These are phyloP conservation scores for Metarhizium anisopliae DNA, from an alignment of 2,329 filamentous ascomycete species.

Conservation along the genomic window DNA sequence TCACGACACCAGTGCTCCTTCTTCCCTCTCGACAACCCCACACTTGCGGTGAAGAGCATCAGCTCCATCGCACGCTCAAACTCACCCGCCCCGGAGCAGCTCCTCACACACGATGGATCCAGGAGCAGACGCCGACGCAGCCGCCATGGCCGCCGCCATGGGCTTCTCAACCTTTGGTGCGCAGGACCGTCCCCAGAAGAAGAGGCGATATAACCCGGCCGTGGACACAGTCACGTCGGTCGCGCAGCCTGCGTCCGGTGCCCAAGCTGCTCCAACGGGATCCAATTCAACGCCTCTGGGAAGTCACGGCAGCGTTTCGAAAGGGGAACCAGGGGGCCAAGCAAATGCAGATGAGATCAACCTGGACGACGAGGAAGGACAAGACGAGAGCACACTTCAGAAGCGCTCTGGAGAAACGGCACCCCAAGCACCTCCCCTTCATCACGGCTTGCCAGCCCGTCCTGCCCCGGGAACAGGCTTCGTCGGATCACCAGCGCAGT, in stretches of 20 bases:
- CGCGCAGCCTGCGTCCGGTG: background rate
- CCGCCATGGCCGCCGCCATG: slow-evolving; percentile 51
- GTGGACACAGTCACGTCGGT: slow-evolving; percentile 30
- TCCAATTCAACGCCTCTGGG: slow-evolving; percentile 29
- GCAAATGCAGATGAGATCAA: slow-evolving; percentile 37
- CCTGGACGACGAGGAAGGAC: slow-evolving; percentile 26
- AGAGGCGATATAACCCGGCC: slow-evolving; percentile 55
- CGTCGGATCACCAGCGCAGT: background rate
- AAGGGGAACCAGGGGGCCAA: slow-evolving; percentile 1
- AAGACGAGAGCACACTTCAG: background rate
- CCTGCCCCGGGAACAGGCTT: slow-evolving; percentile 14
- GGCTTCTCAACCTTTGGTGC: slow-evolving; percentile 65
- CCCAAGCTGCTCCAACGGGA: slow-evolving; percentile 18
- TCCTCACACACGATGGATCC: slow-evolving; percentile 9
- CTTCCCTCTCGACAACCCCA: background rate
- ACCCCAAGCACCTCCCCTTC: slow-evolving; percentile 17
- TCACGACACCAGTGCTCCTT: background rate
- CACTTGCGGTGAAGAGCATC: background rate
- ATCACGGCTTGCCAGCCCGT: slow-evolving; percentile 24
- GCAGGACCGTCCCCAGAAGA: slow-evolving; percentile 46
- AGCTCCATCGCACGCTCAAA: background rate
- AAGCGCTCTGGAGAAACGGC: background rate
- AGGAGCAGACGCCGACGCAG: slow-evolving; percentile 23
- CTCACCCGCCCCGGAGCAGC: background rate
- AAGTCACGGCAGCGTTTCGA: slow-evolving; percentile 5